Base-by-base conservation (phyloP, 805 yeast genomes). In the Saccharomycopsis fibuligera region DNA sequence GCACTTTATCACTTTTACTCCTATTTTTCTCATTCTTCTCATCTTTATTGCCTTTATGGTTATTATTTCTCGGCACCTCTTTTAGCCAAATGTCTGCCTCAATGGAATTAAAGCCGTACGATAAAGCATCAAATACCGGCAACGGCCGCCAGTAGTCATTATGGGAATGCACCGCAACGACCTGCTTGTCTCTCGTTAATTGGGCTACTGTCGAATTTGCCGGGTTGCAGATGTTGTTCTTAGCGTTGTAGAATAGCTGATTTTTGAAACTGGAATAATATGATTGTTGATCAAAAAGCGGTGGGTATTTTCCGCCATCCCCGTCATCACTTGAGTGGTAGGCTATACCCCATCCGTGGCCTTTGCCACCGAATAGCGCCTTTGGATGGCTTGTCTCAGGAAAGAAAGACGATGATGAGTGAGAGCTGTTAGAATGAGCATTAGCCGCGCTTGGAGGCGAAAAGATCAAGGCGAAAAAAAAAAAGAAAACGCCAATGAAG, bases 41-140 rank as follows among this genome's bases (percentile, higher is more conserved):
- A 16, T 10, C 10, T 10, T 16, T 16, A 10, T 2, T 19, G n/a
- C 17, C 17, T 12, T 5, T 24, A 21, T n/a, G n/a, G 3, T 21
- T 21, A 10, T n/a, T 24, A 17, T 19, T 35, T 12, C 21, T 31
- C 39, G 21, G 10, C 5, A 30, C 68, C 33, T 65, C 40, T 4
- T 60, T 57, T 41, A 63, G 62, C 84, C 83, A 81, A 16, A 79
- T 71, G 57, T 82, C 89, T n/a, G 82, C 81, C 62, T 82, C 89
- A 1, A 81, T 68, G 43, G 83, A 75, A 38, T 68, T 68, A 33
- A 75, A 69, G 2, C 87, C 89, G 21, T 58, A 53, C 3, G 60
- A 56, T 10, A 72, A 60, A 0, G 86, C 87, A 51, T 80, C 82
- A 45, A 75, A 69, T 2, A 82, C 65, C 0, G 87, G 87, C 3